Evolutionary conservation across 106 monocot species (phyloP).

Genomic region (Alisma plantagoaquatica): DNA sequence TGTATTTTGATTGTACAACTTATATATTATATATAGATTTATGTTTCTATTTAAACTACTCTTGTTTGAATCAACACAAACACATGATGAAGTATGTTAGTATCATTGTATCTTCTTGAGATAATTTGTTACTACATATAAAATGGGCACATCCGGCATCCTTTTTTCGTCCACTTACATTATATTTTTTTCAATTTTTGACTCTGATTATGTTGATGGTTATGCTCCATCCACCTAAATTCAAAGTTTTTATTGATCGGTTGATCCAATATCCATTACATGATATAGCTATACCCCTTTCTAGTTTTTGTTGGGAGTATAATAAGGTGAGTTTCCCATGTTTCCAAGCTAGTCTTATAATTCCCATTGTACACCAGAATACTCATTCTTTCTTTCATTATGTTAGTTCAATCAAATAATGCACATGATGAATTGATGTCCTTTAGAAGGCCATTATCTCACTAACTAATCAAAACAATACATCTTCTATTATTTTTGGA

Average conservation of each 20-base stretch:
- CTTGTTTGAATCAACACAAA: no score
- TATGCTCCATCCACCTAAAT: conserved; percentile 83
- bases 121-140: no score
- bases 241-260: conserved; percentile 92
- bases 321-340: conserved; percentile 45
- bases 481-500: conserved; percentile 90
- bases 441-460: conserved; percentile 84
- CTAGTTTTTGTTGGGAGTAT: conserved; percentile 97
- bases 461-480: conserved; percentile 62
- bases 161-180: no score
- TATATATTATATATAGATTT: no score
- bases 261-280: conserved; percentile 88
- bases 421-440: conserved; percentile 91
- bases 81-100: no score
- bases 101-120: no score
- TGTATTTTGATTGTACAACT: no score
- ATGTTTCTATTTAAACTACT: no score
- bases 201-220: no score
- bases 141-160: no score
- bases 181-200: no score
- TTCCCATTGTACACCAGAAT: conserved; percentile 41
- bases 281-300: conserved; percentile 94
- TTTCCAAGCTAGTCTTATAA: background rate
- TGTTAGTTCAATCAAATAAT: conserved; percentile 89
- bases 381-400: conserved; percentile 87